Base-by-base conservation (phyloP, 1,284 basidiomycete genomes). In the Phylloboletellus chloephorus region DNA sequence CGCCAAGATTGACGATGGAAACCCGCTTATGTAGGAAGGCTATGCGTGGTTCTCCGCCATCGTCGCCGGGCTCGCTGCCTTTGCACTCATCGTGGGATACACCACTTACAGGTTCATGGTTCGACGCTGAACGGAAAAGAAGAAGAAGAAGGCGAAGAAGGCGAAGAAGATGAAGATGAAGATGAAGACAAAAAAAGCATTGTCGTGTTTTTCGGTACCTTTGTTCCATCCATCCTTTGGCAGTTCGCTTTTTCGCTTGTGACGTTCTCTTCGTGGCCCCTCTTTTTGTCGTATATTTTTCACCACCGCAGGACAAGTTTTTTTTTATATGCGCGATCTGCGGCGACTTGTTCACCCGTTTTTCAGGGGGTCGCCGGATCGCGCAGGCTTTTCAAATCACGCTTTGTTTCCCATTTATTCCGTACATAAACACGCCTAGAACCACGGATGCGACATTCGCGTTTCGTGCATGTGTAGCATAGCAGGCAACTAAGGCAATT, bases 31-130 rank as follows among this genome's bases (percentile, higher is more conserved):
- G 10, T 29, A 63, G 60, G 43, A 69, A 61, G 71, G 74, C 2
- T 84, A 78, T 49, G 65, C 70, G 10, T 95, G 92, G 92, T 96
- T 95, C 60, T 67, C 74, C 16, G 79, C 82, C n/a, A 94, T 95
- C 50, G 78, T 95, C 13, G 86, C 78, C 0, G 73, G 70, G 31
- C 73, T 95, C 0, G 78, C 79, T 1, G 77, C 78, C 0, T 89
- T 95, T 60, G 91, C 88, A 3, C 44, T 86, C 26, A 62, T 92
- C 25, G 88, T 88, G 3, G 88, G 86, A 5, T 92, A 84, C 63
- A 77, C 83, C 19, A 90, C 91, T 1, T 88, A 88, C 59, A 79
- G 74, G 43, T 74, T 89, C 54, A 82, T 89, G 80, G 69, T 81
- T 31, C 60, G 63, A 46, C 60, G 60, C 7, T 60, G 50, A 52